phyloP scores from a whole-genome alignment of 2,329 filamentous ascomycete species.

The Phoma sp. region DNA sequence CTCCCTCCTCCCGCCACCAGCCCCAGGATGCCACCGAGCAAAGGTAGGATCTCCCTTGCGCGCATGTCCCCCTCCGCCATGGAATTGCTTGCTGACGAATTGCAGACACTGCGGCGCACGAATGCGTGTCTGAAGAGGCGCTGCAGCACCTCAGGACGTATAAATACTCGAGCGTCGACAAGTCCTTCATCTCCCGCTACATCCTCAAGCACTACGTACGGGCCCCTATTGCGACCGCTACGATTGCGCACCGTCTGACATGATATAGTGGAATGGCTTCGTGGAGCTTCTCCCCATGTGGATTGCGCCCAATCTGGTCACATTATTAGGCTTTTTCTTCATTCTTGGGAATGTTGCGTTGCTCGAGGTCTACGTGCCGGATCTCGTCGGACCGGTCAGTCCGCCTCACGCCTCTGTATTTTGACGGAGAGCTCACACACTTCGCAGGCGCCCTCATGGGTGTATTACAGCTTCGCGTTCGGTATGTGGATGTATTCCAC shows the following conservation, averaged over 20 bases:
- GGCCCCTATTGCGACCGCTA: not conserved
- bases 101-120: conserved; percentile 68
- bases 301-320: conserved; percentile 98
- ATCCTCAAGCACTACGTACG: conserved; percentile 94
- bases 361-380: conserved; percentile 81
- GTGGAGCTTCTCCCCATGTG: conserved; percentile 92
- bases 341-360: conserved; percentile 82
- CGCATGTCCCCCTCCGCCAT: conserved; percentile 4
- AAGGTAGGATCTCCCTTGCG: conserved; percentile 30
- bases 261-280: conserved; percentile 87
- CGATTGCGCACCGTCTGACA: conserved; percentile 30
- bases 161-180: conserved; percentile 97
- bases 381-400: conserved; percentile 85
- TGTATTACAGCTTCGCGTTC: conserved; percentile 94
- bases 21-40: conserved; percentile 47
- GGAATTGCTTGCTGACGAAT: conserved; percentile 4
- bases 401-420: not conserved
- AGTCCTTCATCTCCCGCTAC: conserved; percentile 91
- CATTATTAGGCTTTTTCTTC: conserved; percentile 91
- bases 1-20: conserved; percentile 45
- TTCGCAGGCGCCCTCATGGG: conserved; percentile 78
- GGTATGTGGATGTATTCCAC: conserved; percentile 98
- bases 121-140: conserved; percentile 83
- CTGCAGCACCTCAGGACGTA: conserved; percentile 91
- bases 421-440: conserved; percentile 17